Evolutionary conservation across 768 basidiomycete genomes (phyloP), one percentile per base, ranked within the genome.

Genomic region (Tricholoma hemisulphureum): DNA sequence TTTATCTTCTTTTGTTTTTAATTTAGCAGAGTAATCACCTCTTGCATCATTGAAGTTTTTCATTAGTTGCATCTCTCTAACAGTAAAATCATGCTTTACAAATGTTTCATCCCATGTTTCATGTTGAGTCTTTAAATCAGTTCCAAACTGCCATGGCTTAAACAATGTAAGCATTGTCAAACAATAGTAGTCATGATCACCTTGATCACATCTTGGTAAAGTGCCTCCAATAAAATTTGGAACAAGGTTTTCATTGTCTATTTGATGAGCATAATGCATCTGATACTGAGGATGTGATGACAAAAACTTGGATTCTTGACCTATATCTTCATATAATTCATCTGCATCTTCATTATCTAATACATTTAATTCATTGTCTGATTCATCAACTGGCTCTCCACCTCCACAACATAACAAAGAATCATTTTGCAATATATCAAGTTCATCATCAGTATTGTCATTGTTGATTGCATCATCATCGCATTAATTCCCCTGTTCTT

Each of bases 101-200:
- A 67, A 71, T 1, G 62, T 58, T 16, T 65, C 56, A 53, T 63
- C 64, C 69, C 68, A 75, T 8, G 55, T 59, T 3, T 58, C 24
- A 6, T 64, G 32, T 21, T 26, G 8, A 4, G 37, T 6, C 46
- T 68, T 70, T 2, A 74, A 48, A 46, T 69, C 63, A 6, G 5
- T 2, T 0, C 62, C 67, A 20, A 45, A 11, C 16, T 65, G 11
- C 71, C 73, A 74, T 1, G 69, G 70, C 39, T 63, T 65, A 53
- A 73, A n/a, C n/a, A n/a, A n/a, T n/a, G n/a, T n/a, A n/a, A n/a
- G n/a, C n/a, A n/a, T n/a, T n/a, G 71, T 65, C 8, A 31, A 34
- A 51, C 69, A 74, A 41, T 73, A 74, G 43, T 62, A 72, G 26
- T 71, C 70, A 2, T 63, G 34, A 56, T 69, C 69, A 1, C 69